A percentile compares a stretch with the other conserved stretches of the same genome.
These are phyloP conservation scores for Pestalotiopsis sp. DNA, from an alignment of 2,329 filamentous ascomycete genomes.

Conservation along the genomic window DNA sequence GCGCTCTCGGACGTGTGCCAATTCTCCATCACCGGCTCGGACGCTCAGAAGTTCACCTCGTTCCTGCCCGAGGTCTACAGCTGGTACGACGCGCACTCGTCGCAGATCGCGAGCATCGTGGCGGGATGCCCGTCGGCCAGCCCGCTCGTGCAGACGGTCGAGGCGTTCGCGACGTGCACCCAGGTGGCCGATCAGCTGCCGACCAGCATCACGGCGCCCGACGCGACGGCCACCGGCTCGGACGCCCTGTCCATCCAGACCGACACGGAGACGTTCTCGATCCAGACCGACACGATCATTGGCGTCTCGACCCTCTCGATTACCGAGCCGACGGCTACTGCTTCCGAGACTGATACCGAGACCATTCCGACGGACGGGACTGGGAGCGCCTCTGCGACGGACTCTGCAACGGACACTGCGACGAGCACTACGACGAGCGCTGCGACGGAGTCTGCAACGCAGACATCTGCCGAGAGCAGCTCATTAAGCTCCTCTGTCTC, in stretches of 20 bases:
- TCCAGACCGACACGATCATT: conserved; percentile 5
- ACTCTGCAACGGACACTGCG: not conserved
- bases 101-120: conserved; percentile 19
- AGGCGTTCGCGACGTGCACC: not conserved
- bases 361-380: not conserved
- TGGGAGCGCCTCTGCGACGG: not conserved
- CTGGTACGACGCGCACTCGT: conserved; percentile 24
- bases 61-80: conserved; percentile 27
- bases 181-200: not conserved
- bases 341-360: not conserved
- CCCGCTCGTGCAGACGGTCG: not conserved
- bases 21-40: conserved; percentile 25
- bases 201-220: not conserved
- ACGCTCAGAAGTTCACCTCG: conserved; percentile 21
- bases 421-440: not conserved
- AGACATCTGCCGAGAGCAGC: not conserved
- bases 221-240: not conserved
- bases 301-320: not conserved
- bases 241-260: not conserved
- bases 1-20: conserved; percentile 24
- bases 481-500: not conserved
- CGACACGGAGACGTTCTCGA: conserved; percentile 2
- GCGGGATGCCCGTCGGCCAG: conserved; percentile 19
- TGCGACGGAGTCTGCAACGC: not conserved
- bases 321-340: not conserved